Evolutionary conservation across 2,329 filamentous ascomycete genomes (phyloP).

Genomic region (Hymenoscyphus albidus): DNA sequence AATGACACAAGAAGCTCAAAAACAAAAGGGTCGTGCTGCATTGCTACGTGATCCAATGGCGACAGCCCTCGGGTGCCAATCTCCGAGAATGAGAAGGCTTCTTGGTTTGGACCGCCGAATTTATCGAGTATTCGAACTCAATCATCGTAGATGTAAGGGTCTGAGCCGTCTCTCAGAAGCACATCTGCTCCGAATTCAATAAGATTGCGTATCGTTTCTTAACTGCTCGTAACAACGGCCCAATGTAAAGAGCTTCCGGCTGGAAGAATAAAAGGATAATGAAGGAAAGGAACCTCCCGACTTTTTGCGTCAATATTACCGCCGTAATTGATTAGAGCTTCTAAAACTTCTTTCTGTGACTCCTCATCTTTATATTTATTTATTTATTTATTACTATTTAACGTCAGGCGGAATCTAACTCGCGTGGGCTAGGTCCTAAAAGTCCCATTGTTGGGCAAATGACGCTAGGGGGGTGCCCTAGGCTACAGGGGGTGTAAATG

Average conservation of each 20-base stretch:
- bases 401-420: too few relatives aligned
- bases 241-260: neutral
- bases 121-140: neutral
- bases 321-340: neutral
- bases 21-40: conserved; percentile 1
- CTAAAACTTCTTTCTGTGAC: neutral
- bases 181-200: neutral
- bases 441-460: too few relatives aligned
- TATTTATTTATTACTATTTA: too few relatives aligned
- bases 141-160: neutral
- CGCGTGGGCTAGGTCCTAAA: too few relatives aligned
- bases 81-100: neutral
- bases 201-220: neutral
- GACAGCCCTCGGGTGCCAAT: neutral
- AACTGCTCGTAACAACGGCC: neutral
- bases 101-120: neutral
- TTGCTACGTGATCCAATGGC: neutral
- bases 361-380: too few relatives aligned
- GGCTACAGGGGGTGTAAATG: too few relatives aligned
- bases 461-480: too few relatives aligned
- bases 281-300: neutral
- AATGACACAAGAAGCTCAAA: neutral
- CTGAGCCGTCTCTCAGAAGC: neutral
- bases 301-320: neutral
- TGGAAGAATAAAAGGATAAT: conserved; percentile 1